Conservation (phyloP, 345 rosid genomes). For the Bretschneidera sinensis region DNA sequence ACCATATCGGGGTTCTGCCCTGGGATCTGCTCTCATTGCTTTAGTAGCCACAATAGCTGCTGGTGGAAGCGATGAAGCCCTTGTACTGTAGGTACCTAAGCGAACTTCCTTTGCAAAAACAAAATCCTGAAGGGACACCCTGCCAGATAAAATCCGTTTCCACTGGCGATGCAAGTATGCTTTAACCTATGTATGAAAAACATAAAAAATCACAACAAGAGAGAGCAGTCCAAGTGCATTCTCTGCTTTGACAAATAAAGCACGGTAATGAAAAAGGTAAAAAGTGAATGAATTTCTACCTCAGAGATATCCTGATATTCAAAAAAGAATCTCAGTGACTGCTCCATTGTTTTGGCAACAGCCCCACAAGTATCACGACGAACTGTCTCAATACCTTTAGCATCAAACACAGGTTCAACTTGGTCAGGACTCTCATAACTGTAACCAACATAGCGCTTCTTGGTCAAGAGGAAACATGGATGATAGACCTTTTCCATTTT, state of each 20-base stretch:
- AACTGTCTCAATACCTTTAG: slow-evolving; percentile 97
- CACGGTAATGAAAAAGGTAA: neutral
- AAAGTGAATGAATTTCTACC: slow-evolving; percentile 33
- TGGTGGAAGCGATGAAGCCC: slow-evolving; percentile 77
- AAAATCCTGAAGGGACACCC: slow-evolving; percentile 88
- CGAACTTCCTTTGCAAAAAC: slow-evolving; percentile 96
- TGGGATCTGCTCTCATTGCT: slow-evolving; percentile 80
- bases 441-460: slow-evolving; percentile 95
- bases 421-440: slow-evolving; percentile 84
- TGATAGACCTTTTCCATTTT: slow-evolving; percentile 98
- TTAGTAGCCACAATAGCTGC: slow-evolving; percentile 91
- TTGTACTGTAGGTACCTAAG: slow-evolving; percentile 73
- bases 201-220: neutral
- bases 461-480: slow-evolving; percentile 89
- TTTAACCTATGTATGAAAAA: slow-evolving; percentile 46
- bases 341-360: slow-evolving; percentile 88
- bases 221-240: slow-evolving; percentile 3
- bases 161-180: slow-evolving; percentile 80
- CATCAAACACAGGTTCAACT: slow-evolving; percentile 73
- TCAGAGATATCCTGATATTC: slow-evolving; percentile 55
- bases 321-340: slow-evolving; percentile 73
- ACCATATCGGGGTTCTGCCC: slow-evolving; percentile 88
- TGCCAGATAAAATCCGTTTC: slow-evolving; percentile 77
- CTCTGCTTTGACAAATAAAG: slow-evolving; percentile 7
- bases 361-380: slow-evolving; percentile 89